Conservation (phyloP, 805 yeast species). For the Wickerhamiella spandovensis region DNA sequence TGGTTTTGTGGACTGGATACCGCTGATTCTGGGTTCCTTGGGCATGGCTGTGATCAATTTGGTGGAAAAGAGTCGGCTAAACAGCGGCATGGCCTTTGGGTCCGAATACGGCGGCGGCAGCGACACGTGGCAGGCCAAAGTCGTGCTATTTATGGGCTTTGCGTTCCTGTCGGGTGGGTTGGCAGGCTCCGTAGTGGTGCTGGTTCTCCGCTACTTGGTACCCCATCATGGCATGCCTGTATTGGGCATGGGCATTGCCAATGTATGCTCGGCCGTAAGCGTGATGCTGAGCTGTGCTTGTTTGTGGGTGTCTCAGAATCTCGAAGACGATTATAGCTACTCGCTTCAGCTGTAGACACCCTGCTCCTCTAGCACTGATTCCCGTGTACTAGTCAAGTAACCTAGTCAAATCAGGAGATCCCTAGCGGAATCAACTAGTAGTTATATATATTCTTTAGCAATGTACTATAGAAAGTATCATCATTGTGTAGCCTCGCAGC, state of each 20-base stretch:
- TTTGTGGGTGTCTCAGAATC: slow-evolving; percentile 88
- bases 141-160: slow-evolving; percentile 82
- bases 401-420: too few species aligned
- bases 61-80: slow-evolving; percentile 50
- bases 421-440: too few species aligned
- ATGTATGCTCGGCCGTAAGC: slow-evolving; percentile 64
- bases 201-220: slow-evolving; percentile 70
- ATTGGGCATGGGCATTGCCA: slow-evolving; percentile 84
- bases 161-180: slow-evolving; percentile 87
- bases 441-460: not conserved
- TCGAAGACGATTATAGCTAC: slow-evolving; percentile 92
- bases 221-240: slow-evolving; percentile 61
- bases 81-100: slow-evolving; percentile 29
- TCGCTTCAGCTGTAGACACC: slow-evolving; percentile 53
- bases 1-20: slow-evolving; percentile 91
- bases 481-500: not conserved
- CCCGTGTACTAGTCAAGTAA: too few species aligned
- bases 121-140: slow-evolving; percentile 88
- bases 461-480: not conserved
- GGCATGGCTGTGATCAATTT: slow-evolving; percentile 77
- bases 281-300: slow-evolving; percentile 81
- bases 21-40: slow-evolving; percentile 71
- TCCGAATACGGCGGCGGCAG: slow-evolving; percentile 24
- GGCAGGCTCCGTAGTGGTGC: slow-evolving; percentile 81
- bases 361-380: too few species aligned